Evolutionary conservation across 345 rosid genomes (phyloP).

Genomic region (Eucalyptus erythrocorys): DNA sequence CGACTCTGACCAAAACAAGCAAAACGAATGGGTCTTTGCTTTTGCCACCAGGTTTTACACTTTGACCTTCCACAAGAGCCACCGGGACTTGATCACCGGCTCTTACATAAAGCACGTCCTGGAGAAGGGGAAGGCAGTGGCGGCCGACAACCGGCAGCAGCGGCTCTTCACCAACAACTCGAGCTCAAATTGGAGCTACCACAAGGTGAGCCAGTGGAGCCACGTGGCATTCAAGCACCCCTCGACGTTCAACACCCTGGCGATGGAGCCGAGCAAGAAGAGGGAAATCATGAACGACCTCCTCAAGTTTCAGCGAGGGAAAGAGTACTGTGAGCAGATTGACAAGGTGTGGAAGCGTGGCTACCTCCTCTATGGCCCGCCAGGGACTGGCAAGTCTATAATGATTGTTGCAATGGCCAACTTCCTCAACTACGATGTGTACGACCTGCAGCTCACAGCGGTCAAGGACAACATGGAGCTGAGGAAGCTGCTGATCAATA

Average conservation of each 20-base stretch:
- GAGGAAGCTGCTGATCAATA: conserved; percentile 16
- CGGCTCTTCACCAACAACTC: conserved; percentile 42
- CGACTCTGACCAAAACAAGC: background rate
- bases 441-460: conserved; percentile 19
- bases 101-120: conserved; percentile 22
- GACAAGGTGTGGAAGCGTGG: conserved; percentile 38
- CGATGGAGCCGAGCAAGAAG: conserved; percentile 19
- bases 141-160: conserved; percentile 21
- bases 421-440: conserved; percentile 15
- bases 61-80: conserved; percentile 27
- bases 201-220: conserved; percentile 2
- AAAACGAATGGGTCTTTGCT: background rate
- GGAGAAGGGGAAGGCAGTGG: conserved; percentile 31
- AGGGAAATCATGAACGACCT: conserved; percentile 14
- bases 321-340: conserved; percentile 13
- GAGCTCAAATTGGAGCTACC: background rate
- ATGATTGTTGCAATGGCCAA: conserved; percentile 30
- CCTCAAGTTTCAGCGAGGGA: conserved; percentile 5
- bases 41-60: conserved; percentile 2
- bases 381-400: conserved; percentile 23
- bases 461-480: conserved; percentile 26
- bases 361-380: conserved; percentile 30
- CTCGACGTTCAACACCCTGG: conserved; percentile 13
- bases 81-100: conserved; percentile 10
- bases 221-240: conserved; percentile 21